Conservation (phyloP, 768 basidiomycete genomes). For the Scleroderma bovista region DNA sequence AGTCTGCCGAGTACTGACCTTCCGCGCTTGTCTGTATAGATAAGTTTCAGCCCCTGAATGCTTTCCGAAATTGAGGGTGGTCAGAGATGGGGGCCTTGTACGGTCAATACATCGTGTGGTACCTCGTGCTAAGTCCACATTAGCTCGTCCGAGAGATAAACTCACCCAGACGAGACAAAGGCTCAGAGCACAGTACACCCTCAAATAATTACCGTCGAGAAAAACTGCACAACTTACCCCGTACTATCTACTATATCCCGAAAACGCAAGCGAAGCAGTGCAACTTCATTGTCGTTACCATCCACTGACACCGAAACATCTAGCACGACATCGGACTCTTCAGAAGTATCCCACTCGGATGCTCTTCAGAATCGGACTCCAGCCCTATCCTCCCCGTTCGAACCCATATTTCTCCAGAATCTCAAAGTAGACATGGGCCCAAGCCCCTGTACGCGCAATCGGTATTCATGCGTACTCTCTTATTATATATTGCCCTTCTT, state of each 20-base stretch:
- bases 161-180: not conserved
- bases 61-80: constrained; percentile 17
- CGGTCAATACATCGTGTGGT: constrained; percentile 9
- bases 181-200: not conserved
- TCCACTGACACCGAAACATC: not conserved
- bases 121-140: no score
- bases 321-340: constrained; percentile 12
- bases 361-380: constrained; percentile 24
- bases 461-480: no score
- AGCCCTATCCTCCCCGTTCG: constrained; percentile 1
- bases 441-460: no score
- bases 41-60: constrained; percentile 24
- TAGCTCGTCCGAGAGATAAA: constrained; percentile 13
- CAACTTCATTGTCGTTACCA: constrained; percentile 7
- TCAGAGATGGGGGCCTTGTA: constrained; percentile 26
- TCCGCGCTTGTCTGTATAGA: constrained; percentile 20
- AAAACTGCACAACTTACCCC: no score
- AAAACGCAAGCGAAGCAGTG: constrained; percentile 24
- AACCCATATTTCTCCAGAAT: no score
- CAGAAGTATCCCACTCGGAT: constrained; percentile 13
- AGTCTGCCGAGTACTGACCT: constrained; percentile 8
- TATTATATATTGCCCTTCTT: no score
- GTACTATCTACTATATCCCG: not conserved
- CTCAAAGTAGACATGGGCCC: no score
- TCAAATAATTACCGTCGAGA: no score